Conservation (phyloP, 2,329 filamentous ascomycete genomes). For the Metarhizium robertsii region DNA sequence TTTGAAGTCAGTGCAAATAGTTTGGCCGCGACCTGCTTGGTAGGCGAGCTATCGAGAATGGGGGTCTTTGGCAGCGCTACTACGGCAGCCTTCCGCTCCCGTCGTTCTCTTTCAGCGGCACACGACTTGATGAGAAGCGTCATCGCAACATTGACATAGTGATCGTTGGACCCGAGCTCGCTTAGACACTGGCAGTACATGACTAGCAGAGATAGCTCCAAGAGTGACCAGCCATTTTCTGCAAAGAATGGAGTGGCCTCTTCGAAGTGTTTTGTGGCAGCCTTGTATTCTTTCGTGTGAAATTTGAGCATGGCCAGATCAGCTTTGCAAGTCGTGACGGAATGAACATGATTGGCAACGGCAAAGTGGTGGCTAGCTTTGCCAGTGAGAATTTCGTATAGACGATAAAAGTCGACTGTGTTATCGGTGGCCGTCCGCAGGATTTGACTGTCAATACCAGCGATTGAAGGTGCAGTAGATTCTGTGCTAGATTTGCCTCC, state of each 20-base stretch:
- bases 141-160: constrained; percentile 68
- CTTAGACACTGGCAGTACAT: constrained; percentile 80
- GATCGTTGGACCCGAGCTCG: constrained; percentile 63
- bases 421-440: constrained; percentile 53
- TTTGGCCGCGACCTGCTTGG: constrained; percentile 39
- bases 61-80: constrained; percentile 7
- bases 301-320: constrained; percentile 83
- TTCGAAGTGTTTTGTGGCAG: constrained; percentile 70
- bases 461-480: constrained; percentile 16
- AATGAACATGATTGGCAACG: constrained; percentile 68
- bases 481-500: constrained; percentile 2
- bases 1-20: constrained; percentile 35
- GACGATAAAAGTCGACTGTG: constrained; percentile 52
- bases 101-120: constrained; percentile 39
- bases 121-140: constrained; percentile 64
- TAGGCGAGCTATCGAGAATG: constrained; percentile 23
- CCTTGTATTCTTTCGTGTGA: constrained; percentile 60
- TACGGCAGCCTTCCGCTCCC: constrained; percentile 25
- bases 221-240: constrained; percentile 64
- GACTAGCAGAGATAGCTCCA: constrained; percentile 76
- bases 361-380: constrained; percentile 75
- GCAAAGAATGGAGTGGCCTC: constrained; percentile 72
- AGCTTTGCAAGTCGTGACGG: constrained; percentile 66
- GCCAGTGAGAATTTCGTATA: constrained; percentile 73
- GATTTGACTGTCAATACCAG: constrained; percentile 34